These are phyloP conservation scores for Amanita subjunquillea DNA, from an alignment of 768 basidiomycete genomes.

Conservation along the genomic window DNA sequence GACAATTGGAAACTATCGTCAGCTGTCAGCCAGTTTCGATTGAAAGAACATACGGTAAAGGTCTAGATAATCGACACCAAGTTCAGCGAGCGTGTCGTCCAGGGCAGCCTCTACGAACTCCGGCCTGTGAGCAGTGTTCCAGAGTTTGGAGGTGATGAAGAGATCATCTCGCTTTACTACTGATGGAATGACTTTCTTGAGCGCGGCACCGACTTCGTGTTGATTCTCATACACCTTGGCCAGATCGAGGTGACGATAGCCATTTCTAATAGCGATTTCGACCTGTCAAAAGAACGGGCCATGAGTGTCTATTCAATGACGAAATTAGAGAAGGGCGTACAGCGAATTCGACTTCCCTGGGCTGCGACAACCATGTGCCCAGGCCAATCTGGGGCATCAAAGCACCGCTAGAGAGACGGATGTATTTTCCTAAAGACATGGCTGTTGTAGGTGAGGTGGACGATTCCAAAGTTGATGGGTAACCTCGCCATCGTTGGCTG, in stretches of 20 bases:
- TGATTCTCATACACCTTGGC: constrained; percentile 78
- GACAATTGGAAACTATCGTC: neutral
- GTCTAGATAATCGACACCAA: constrained; percentile 72
- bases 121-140: constrained; percentile 68
- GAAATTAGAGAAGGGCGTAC: constrained; percentile 24
- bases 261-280: constrained; percentile 61
- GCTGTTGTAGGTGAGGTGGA: neutral
- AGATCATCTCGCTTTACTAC: constrained; percentile 76
- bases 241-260: constrained; percentile 81
- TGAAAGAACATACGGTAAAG: constrained; percentile 47
- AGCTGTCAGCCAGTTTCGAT: neutral
- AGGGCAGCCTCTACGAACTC: constrained; percentile 62
- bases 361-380: constrained; percentile 74
- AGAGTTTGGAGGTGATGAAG: constrained; percentile 76
- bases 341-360: constrained; percentile 65
- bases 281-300: constrained; percentile 32
- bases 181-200: constrained; percentile 68
- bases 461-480: neutral
- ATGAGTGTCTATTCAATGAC: neutral
- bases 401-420: constrained; percentile 35
- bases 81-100: constrained; percentile 62
- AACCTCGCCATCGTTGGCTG: constrained; percentile 3
- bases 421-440: constrained; percentile 32
- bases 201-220: constrained; percentile 60
- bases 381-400: constrained; percentile 69